phyloP scores from a whole-genome alignment of 106 monocot species.

The Platanthera zijinensis region DNA sequence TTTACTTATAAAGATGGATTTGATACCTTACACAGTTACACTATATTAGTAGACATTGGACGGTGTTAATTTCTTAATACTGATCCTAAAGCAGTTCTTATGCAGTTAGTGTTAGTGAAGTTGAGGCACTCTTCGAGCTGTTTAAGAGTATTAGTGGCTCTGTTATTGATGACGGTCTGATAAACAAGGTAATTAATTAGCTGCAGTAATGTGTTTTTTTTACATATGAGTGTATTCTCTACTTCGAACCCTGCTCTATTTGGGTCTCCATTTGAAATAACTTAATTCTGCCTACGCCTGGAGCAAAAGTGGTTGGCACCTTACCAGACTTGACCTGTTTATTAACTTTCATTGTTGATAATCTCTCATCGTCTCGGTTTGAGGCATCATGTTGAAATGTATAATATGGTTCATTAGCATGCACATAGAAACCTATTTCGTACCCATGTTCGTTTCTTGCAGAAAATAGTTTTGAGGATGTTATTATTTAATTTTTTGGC shows the following conservation, averaged over 20 bases:
- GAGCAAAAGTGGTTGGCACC: neutral
- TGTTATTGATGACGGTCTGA: conserved; percentile 74
- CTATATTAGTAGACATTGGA: neutral
- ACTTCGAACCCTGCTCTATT: neutral
- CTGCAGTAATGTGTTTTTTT: neutral
- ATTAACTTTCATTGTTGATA: neutral
- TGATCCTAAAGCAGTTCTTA: conserved; percentile 2
- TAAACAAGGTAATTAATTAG: conserved; percentile 53
- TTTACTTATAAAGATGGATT: neutral
- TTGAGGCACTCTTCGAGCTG: conserved; percentile 81
- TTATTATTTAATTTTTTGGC: neutral
- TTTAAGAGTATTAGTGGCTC: conserved; percentile 90
- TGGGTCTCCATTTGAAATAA: neutral
- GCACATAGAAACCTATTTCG: neutral
- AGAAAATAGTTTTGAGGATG: neutral
- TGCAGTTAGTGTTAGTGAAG: conserved; percentile 85
- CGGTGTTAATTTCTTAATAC: neutral
- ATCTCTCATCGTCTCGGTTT: neutral
- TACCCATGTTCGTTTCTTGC: neutral
- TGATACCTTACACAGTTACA: neutral
- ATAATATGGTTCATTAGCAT: neutral
- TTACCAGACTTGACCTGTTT: neutral
- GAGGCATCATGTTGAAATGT: neutral
- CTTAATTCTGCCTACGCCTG: neutral
- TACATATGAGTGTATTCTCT: neutral